phyloP scores from a whole-genome alignment of 345 rosid genomes.

The Carallia brachiata region DNA sequence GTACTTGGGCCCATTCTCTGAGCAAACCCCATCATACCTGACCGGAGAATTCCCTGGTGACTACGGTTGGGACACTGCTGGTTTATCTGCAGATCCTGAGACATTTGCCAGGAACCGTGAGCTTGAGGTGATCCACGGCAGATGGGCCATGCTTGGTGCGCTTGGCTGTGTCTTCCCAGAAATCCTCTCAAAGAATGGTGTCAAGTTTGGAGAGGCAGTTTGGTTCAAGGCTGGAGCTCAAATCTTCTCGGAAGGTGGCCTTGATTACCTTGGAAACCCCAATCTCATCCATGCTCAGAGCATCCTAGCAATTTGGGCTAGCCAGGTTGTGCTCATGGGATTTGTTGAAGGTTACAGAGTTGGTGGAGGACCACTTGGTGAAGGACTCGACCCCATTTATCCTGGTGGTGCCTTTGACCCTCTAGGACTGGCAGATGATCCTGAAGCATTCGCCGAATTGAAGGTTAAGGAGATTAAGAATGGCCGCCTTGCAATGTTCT shows the following conservation, averaged over 20 bases:
- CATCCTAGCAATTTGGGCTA: constrained; percentile 92
- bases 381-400: constrained; percentile 93
- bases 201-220: constrained; percentile 84
- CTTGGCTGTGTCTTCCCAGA: constrained; percentile 92
- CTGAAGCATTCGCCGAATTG: constrained; percentile 88
- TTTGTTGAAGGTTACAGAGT: constrained; percentile 90
- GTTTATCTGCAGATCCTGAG: constrained; percentile 92
- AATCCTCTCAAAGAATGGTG: constrained; percentile 77
- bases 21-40: constrained; percentile 88
- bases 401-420: constrained; percentile 98
- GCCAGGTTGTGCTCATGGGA: constrained; percentile 94
- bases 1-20: constrained; percentile 93
- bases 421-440: constrained; percentile 87
- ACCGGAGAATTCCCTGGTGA: constrained; percentile 95
- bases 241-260: constrained; percentile 93
- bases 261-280: constrained; percentile 94
- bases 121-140: constrained; percentile 90
- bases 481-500: constrained; percentile 89
- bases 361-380: constrained; percentile 96
- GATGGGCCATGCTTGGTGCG: constrained; percentile 99
- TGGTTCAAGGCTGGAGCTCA: constrained; percentile 98
- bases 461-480: constrained; percentile 97
- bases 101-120: constrained; percentile 97
- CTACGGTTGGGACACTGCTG: constrained; percentile 99
- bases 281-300: constrained; percentile 95